These are phyloP conservation scores for Coprinopsis cinerea DNA, from an alignment of 768 basidiomycete genomes.

Conservation along the genomic window DNA sequence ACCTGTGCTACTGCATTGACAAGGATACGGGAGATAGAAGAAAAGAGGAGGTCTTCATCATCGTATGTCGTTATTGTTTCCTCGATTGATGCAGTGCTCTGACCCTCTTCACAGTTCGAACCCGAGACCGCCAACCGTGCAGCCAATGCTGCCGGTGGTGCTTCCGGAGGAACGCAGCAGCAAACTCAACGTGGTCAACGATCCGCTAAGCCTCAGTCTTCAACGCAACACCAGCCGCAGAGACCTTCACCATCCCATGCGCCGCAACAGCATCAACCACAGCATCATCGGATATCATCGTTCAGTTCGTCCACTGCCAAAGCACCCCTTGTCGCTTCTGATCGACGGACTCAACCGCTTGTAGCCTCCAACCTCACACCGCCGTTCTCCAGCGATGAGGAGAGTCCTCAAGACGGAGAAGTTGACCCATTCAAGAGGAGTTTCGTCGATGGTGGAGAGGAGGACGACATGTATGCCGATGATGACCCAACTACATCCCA, in stretches of 20 bases:
- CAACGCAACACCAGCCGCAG: slow-evolving; percentile 10
- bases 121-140: slow-evolving; percentile 3
- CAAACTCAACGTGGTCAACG: slow-evolving; percentile 12
- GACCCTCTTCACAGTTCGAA: slow-evolving; percentile 25
- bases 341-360: slow-evolving; percentile 1
- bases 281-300: not conserved
- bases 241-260: not conserved
- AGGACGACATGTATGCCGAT: slow-evolving; percentile 4
- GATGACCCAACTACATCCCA: not conserved
- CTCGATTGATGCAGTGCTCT: not conserved
- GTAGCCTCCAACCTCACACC: not conserved
- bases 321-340: not conserved
- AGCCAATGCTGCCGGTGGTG: slow-evolving; percentile 16
- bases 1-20: slow-evolving; percentile 46
- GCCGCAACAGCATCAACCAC: not conserved
- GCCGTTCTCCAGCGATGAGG: slow-evolving; percentile 4
- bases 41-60: slow-evolving; percentile 36
- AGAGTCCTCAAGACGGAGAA: slow-evolving; percentile 25
- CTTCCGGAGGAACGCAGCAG: slow-evolving; percentile 4
- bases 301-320: not conserved
- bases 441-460: slow-evolving; percentile 20
- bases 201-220: slow-evolving; percentile 10
- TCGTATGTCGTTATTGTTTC: slow-evolving; percentile 22
- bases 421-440: slow-evolving; percentile 38
- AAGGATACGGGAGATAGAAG: slow-evolving; percentile 35